Evolutionary conservation across 805 yeast species (phyloP), one percentile per base, ranked within the genome.

Genomic region (Starmerella davenportii): DNA sequence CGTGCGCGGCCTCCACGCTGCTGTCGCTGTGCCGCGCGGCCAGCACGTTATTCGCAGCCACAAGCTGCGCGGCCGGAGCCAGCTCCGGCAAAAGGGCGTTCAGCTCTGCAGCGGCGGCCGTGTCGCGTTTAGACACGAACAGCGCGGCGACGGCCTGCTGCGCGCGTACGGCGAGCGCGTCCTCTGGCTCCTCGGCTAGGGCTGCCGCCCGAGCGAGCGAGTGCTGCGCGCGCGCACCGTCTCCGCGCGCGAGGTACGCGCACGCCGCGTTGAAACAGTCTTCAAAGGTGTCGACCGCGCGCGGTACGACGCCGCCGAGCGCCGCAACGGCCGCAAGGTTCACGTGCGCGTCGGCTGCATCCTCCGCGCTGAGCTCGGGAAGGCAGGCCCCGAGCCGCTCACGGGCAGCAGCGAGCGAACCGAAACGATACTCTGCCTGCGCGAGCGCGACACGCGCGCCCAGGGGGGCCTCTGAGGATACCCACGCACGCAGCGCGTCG

Each of bases 241-340:
- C 56, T 8, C 63, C 62, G 30, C 59, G 59, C 8, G 65, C 60
- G 35, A 74, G 52, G 36, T 58, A 56, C 29, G 70, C 64, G 42
- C 73, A 58, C 0, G 81, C 73, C 7, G 63, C 60, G 57, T 78
- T 78, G 61, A 74, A 77, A 4, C 64, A 51, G 38, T 64, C 63
- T 50, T 78, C 87, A 50, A 76, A 75, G 7, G 35, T 5, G 14
- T 21, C 14, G 3, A n/a, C 8, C 13, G 34, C 21, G 35, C 13
- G 25, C 23, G 33, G 40, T 28, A 20, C 38, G 32, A 29, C 45
- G 25, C 48, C 51, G 18, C 38, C 30, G 2, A 46, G 38, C 4
- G 52, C 51, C 8, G 57, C 52, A 51, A 74, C 79, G 9, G 79
- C 70, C 19, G 70, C 56, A n/a, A 72, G 65, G 52, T 78, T 78